phyloP scores from a whole-genome alignment of 2,329 filamentous ascomycete genomes.

The Fusarium luffae region DNA sequence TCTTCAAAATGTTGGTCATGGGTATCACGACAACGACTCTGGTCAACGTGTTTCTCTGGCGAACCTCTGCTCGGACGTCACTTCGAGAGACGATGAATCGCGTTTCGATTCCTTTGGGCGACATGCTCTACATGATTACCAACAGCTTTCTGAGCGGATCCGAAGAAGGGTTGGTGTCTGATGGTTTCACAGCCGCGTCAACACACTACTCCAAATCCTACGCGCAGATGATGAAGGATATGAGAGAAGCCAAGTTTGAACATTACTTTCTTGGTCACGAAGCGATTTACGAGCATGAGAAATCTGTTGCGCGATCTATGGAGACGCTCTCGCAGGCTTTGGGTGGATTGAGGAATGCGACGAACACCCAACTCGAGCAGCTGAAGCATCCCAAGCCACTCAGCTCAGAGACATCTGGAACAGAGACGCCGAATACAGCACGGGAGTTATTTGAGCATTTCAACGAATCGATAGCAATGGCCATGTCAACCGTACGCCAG shows the following conservation, averaged over 20 bases:
- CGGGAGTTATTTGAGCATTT: slow-evolving; percentile 34
- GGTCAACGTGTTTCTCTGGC: slow-evolving; percentile 82
- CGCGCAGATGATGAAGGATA: slow-evolving; percentile 76
- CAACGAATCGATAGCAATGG: slow-evolving; percentile 26
- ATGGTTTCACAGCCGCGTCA: slow-evolving; percentile 71
- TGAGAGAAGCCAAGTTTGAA: slow-evolving; percentile 89
- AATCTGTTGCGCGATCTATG: slow-evolving; percentile 82
- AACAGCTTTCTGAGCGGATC: slow-evolving; percentile 84
- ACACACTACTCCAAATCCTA: slow-evolving; percentile 74
- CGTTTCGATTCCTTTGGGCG: slow-evolving; percentile 78
- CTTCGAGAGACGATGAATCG: slow-evolving; percentile 78
- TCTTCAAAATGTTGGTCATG: slow-evolving; percentile 84
- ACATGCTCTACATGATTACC: slow-evolving; percentile 84
- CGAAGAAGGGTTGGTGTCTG: slow-evolving; percentile 77
- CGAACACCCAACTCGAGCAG: slow-evolving; percentile 87
- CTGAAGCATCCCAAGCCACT: slow-evolving; percentile 59
- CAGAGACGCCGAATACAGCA: background rate
- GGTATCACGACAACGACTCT: slow-evolving; percentile 76
- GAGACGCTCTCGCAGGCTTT: slow-evolving; percentile 88
- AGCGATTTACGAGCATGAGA: slow-evolving; percentile 80
- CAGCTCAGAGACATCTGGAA: background rate
- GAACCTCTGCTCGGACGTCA: slow-evolving; percentile 78
- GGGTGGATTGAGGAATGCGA: slow-evolving; percentile 88
- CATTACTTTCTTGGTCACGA: slow-evolving; percentile 86
- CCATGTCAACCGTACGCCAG: slow-evolving; percentile 29